Conservation (phyloP, 2,329 filamentous ascomycete species). For the Tolypocladium tropicale region DNA sequence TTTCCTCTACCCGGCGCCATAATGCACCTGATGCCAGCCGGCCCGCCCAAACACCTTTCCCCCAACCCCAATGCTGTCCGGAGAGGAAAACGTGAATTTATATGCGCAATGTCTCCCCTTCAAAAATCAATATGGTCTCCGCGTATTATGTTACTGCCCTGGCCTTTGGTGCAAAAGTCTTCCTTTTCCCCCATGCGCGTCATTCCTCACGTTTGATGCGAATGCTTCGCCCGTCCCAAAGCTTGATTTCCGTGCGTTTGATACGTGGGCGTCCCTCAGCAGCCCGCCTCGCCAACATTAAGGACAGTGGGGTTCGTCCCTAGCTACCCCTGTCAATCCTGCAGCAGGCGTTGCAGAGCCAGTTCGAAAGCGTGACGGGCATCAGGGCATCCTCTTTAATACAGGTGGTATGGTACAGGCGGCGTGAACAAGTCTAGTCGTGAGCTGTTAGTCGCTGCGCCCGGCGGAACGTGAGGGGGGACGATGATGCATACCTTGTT, state of each 20-base stretch:
- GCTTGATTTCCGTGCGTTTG: background rate
- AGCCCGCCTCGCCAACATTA: too few relatives aligned
- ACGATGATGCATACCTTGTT: constrained; percentile 31
- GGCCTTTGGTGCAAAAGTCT: background rate
- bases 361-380: constrained; percentile 23
- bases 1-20: background rate
- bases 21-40: background rate
- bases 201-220: background rate
- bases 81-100: background rate
- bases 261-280: too few relatives aligned
- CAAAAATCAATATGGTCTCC: background rate
- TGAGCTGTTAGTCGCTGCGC: constrained; percentile 8
- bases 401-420: constrained; percentile 40
- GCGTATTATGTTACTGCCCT: background rate
- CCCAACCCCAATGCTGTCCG: background rate
- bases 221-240: background rate
- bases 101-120: background rate
- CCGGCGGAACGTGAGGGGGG: background rate
- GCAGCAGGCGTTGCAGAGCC: constrained; percentile 36
- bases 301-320: too few relatives aligned
- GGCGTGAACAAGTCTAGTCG: constrained; percentile 28
- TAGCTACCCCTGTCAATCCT: too few relatives aligned
- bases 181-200: background rate
- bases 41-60: background rate
- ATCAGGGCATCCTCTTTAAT: constrained; percentile 24